Conservation (phyloP, 106 monocot genomes). For the Acanthochlamys bracteata region DNA sequence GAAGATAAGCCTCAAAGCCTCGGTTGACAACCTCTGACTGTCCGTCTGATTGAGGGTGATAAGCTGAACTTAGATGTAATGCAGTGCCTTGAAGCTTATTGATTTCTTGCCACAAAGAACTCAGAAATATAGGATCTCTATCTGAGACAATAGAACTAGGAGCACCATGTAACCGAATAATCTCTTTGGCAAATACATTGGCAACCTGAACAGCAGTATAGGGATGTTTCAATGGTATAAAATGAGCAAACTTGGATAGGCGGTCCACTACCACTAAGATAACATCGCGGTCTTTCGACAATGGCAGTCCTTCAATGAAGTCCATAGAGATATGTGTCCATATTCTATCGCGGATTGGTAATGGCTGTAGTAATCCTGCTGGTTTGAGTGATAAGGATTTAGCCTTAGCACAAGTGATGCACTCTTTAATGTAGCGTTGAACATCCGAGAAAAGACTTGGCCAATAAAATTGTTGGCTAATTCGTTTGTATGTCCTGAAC, state of each 20-base stretch:
- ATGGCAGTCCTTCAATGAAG: neutral
- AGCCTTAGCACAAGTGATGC: neutral
- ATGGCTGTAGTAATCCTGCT: constrained; percentile 2
- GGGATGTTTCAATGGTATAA: neutral
- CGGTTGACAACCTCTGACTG: neutral
- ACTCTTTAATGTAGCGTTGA: neutral
- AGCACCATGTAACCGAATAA: neutral
- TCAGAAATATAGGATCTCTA: neutral
- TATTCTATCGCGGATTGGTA: neutral
- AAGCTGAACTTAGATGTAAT: too few relatives aligned
- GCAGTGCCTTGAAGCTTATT: neutral
- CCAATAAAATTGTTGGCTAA: neutral
- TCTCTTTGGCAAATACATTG: neutral
- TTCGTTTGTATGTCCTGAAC: neutral
- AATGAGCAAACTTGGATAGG: neutral
- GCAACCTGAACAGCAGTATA: neutral
- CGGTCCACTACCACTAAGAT: constrained; percentile 2
- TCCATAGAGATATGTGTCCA: constrained; percentile 10
- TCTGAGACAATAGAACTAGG: neutral
- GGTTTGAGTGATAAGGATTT: neutral
- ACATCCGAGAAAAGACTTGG: neutral
- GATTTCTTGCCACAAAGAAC: neutral
- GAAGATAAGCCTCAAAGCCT: neutral
- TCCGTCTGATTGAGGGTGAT: too few relatives aligned
- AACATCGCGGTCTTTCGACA: neutral